phyloP scores from a whole-genome alignment of 257 asterid species.

The Eucommia ulmoides region DNA sequence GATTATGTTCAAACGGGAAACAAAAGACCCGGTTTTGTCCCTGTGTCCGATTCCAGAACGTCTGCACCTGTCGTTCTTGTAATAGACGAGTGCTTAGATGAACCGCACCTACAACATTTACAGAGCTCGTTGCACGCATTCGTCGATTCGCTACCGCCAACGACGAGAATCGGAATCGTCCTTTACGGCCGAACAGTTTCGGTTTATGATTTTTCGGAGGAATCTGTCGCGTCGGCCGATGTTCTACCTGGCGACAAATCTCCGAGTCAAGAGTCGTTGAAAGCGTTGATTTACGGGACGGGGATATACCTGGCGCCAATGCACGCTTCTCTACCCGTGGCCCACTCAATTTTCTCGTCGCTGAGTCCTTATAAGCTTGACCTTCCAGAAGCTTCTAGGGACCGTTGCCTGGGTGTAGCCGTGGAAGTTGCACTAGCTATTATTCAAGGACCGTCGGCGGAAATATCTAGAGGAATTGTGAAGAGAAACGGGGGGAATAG shows the following conservation, averaged over 20 bases:
- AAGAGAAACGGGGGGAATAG: conserved; percentile 86
- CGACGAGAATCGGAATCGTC: conserved; percentile 76
- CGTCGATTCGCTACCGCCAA: conserved; percentile 78
- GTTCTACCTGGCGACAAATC: conserved; percentile 68
- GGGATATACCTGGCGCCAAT: conserved; percentile 79
- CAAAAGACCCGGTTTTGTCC: conserved; percentile 69
- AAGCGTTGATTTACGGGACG: conserved; percentile 76
- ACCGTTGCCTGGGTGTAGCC: conserved; percentile 89
- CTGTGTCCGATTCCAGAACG: conserved; percentile 69
- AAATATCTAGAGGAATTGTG: conserved; percentile 73
- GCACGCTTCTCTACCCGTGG: conserved; percentile 83
- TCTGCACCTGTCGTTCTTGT: conserved; percentile 78
- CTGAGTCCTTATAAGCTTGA: conserved; percentile 57
- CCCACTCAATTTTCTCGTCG: conserved; percentile 77
- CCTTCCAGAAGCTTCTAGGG: conserved; percentile 74
- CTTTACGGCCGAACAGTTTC: conserved; percentile 81
- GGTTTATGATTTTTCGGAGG: conserved; percentile 89
- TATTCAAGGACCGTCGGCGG: conserved; percentile 85
- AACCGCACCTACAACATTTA: conserved; percentile 79
- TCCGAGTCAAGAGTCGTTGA: conserved; percentile 67
- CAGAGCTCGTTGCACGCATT: conserved; percentile 96
- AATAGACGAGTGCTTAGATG: conserved; percentile 90
- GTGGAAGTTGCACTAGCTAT: conserved; percentile 86
- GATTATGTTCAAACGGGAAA: conserved; percentile 71
- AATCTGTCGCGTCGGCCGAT: conserved; percentile 77